Evolutionary conservation across 306 rosid species (phyloP).

Genomic region (Quercus aquifolioides): DNA sequence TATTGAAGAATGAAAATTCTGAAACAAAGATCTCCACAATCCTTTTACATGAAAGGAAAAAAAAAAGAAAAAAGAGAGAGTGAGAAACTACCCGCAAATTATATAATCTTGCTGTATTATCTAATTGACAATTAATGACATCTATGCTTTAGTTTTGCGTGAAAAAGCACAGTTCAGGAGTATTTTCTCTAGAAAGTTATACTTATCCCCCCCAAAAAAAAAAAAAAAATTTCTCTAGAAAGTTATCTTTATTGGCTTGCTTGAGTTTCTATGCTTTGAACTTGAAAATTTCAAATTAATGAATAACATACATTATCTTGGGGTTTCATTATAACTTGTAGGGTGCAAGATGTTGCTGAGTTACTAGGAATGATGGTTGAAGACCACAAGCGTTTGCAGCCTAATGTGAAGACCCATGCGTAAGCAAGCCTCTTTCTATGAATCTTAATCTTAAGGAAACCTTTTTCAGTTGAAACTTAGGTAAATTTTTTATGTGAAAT

Average conservation of each 20-base stretch:
- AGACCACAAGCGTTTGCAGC: conserved; percentile 86
- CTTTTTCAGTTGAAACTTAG: background rate
- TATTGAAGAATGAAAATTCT: background rate
- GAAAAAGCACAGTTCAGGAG: background rate
- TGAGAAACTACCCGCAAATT: background rate
- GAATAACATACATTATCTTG: conserved; percentile 14
- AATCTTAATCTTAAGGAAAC: background rate
- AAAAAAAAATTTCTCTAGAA: background rate
- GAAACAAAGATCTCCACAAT: background rate
- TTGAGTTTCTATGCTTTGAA: background rate
- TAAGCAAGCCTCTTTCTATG: conserved; percentile 35
- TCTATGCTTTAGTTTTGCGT: background rate
- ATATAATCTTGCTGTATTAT: background rate
- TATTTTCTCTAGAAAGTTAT: background rate
- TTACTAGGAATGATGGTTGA: conserved; percentile 97
- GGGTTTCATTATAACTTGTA: conserved; percentile 25
- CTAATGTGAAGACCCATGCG: conserved; percentile 86
- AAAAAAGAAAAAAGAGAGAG: background rate
- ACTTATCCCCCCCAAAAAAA: background rate
- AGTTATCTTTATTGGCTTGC: background rate
- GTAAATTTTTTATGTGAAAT: background rate
- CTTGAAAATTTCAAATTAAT: background rate
- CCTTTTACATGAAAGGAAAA: background rate
- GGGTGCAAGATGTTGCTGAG: conserved; percentile 99
- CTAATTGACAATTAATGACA: background rate